Evolutionary conservation across 139 green algal species (phyloP).

Genomic region (Nannochloris sp.): DNA sequence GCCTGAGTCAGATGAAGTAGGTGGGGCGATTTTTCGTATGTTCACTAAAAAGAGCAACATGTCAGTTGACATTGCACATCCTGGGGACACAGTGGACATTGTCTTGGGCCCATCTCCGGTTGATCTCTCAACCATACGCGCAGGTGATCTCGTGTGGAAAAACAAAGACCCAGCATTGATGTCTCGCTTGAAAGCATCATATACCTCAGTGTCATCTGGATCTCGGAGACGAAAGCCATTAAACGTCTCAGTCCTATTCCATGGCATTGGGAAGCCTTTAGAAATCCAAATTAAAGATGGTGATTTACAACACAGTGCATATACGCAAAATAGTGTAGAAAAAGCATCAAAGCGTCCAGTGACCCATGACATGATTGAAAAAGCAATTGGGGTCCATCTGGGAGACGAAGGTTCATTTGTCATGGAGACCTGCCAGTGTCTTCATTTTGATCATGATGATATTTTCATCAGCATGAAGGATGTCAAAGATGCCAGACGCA

Average conservation of each 20-base stretch:
- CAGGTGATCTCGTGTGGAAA: constrained; percentile 57
- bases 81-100: constrained; percentile 8
- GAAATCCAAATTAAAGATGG: constrained; percentile 6
- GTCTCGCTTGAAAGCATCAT: constrained; percentile 26
- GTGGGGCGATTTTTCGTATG: constrained; percentile 43
- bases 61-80: neutral
- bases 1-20: constrained; percentile 51
- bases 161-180: constrained; percentile 48
- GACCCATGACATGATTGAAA: constrained; percentile 25
- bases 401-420: constrained; percentile 38
- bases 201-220: constrained; percentile 27
- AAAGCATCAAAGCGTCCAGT: constrained; percentile 24
- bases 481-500: constrained; percentile 53
- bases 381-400: constrained; percentile 46
- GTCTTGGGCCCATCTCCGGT: constrained; percentile 36
- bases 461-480: constrained; percentile 52
- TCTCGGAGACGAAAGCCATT: constrained; percentile 34
- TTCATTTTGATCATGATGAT: constrained; percentile 32
- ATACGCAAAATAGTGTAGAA: constrained; percentile 13
- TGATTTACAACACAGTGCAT: constrained; percentile 10
- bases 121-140: constrained; percentile 1
- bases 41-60: neutral
- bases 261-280: constrained; percentile 22
- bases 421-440: constrained; percentile 24
- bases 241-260: constrained; percentile 22